phyloP scores from a whole-genome alignment of 2,329 filamentous ascomycete genomes.

The Cercospora canescens region DNA sequence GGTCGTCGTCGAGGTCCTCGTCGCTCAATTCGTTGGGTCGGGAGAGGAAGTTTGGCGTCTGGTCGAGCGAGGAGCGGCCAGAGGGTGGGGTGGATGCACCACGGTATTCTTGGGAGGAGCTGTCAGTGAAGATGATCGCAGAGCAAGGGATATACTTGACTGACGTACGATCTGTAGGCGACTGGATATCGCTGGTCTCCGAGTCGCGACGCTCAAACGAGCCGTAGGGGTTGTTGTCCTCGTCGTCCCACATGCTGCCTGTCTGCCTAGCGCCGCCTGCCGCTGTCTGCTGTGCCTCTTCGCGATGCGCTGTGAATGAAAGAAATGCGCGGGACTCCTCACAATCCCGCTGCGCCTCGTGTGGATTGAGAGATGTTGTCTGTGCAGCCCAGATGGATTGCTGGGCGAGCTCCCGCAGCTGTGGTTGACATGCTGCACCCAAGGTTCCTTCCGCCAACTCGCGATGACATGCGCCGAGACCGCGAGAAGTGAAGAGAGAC shows the following conservation, averaged over 20 bases:
- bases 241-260: constrained; percentile 91
- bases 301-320: neutral
- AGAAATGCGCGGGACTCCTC: neutral
- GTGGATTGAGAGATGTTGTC: neutral
- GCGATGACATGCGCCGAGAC: constrained; percentile 15
- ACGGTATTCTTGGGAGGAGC: constrained; percentile 55
- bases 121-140: neutral
- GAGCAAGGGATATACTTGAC: neutral
- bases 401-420: constrained; percentile 9
- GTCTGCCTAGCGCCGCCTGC: neutral
- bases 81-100: constrained; percentile 65
- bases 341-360: neutral
- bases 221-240: constrained; percentile 97
- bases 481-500: neutral
- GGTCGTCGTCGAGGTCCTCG: constrained; percentile 58
- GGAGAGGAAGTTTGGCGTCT: constrained; percentile 59
- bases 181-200: constrained; percentile 61
- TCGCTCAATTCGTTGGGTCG: constrained; percentile 57
- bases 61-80: constrained; percentile 68
- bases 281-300: neutral
- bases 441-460: constrained; percentile 8
- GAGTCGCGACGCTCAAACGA: constrained; percentile 89
- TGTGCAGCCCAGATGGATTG: neutral
- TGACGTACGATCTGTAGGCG: constrained; percentile 32
- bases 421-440: constrained; percentile 6